phyloP scores from a whole-genome alignment of 805 yeast species.

The Sporopachydermia quercuum region DNA sequence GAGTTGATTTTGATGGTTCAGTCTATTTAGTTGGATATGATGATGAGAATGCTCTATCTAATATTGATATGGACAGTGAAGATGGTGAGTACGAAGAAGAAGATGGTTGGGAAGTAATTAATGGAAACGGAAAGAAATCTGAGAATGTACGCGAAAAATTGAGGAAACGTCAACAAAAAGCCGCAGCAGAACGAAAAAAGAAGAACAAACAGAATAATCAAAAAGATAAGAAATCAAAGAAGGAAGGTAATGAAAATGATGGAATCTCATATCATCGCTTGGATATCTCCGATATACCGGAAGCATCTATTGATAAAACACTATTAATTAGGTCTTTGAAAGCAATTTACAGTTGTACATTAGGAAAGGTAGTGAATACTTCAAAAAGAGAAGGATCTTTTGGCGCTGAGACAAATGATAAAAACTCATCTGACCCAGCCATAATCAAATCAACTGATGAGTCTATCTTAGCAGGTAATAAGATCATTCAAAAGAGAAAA shows the following conservation, averaged over 20 bases:
- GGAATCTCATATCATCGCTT: not conserved
- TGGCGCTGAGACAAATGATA: no score
- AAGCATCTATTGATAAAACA: not conserved
- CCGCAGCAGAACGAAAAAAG: constrained; percentile 2
- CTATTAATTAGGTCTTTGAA: constrained; percentile 2
- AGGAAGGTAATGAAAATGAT: not conserved
- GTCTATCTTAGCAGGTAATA: no score
- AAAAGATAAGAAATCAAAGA: constrained; percentile 2
- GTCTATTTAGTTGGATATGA: constrained; percentile 37
- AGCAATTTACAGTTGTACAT: no score
- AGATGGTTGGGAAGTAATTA: constrained; percentile 8
- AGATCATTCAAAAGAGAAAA: no score
- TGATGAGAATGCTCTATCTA: constrained; percentile 13
- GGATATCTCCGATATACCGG: not conserved
- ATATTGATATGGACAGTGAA: constrained; percentile 18
- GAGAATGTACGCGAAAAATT: not conserved
- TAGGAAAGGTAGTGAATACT: no score
- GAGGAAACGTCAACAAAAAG: constrained; percentile 1
- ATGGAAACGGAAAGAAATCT: constrained; percentile 15
- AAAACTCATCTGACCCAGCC: no score
- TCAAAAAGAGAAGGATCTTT: no score
- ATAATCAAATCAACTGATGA: no score
- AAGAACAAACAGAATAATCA: not conserved
- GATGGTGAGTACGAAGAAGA: constrained; percentile 17
- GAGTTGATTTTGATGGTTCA: constrained; percentile 41